A percentile compares a stretch with the other conserved stretches of the same genome.
Conservation (phyloP, 768 basidiomycete species). For the Hericium rajendrae region DNA sequence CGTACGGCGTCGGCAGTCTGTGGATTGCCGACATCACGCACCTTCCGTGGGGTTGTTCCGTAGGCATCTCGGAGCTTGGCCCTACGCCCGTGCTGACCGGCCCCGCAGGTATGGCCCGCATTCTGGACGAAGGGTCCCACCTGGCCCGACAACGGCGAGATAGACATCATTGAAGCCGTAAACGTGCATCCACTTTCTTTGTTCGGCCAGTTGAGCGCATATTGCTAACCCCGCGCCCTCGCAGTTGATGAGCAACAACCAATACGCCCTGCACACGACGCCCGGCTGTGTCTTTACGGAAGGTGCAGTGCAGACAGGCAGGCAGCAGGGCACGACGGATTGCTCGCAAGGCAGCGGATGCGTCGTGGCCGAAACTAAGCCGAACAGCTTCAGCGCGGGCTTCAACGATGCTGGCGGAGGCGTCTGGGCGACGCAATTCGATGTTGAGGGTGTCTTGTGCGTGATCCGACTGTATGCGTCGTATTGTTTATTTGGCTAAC, state of each 20-base stretch:
- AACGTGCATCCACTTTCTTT: slow-evolving; percentile 24
- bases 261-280: slow-evolving; percentile 47
- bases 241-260: slow-evolving; percentile 26
- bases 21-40: slow-evolving; percentile 39
- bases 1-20: slow-evolving; percentile 34
- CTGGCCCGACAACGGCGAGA: slow-evolving; percentile 36
- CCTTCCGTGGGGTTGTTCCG: slow-evolving; percentile 51
- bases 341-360: slow-evolving; percentile 28
- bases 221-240: neutral
- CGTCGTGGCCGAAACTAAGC: slow-evolving; percentile 23
- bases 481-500: neutral
- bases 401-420: slow-evolving; percentile 47
- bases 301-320: slow-evolving; percentile 24
- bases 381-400: slow-evolving; percentile 30
- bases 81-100: slow-evolving; percentile 5
- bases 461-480: slow-evolving; percentile 8
- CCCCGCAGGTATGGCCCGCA: slow-evolving; percentile 31
- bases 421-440: slow-evolving; percentile 63
- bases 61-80: slow-evolving; percentile 17
- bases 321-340: slow-evolving; percentile 22
- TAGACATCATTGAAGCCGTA: slow-evolving; percentile 39
- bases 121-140: slow-evolving; percentile 24
- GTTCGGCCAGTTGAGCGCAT: neutral
- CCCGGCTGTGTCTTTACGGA: slow-evolving; percentile 27
- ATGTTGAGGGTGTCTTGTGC: slow-evolving; percentile 41